phyloP scores from a whole-genome alignment of 257 asterid species.

The Sherardia arvensis region DNA sequence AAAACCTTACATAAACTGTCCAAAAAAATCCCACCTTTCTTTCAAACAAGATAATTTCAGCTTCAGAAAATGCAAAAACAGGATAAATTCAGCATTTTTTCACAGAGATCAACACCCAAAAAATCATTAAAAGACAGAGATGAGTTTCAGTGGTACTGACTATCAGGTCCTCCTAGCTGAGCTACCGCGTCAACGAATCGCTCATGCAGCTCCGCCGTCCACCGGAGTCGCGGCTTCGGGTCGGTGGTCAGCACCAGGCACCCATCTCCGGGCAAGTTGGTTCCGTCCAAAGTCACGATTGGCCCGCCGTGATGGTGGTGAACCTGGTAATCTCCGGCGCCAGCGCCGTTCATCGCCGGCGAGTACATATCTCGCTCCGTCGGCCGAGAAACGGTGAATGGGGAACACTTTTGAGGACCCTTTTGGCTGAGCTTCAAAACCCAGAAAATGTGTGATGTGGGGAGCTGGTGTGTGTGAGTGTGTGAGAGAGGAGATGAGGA shows the following conservation, averaged over 20 bases:
- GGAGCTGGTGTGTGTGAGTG: slow-evolving; percentile 8
- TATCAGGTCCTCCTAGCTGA: slow-evolving; percentile 61
- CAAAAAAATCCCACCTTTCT: not conserved
- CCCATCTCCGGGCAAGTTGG: slow-evolving; percentile 33
- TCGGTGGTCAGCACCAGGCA: slow-evolving; percentile 42
- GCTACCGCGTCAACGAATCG: slow-evolving; percentile 43
- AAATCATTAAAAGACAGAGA: not conserved
- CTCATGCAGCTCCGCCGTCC: slow-evolving; percentile 59
- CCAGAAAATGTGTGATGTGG: slow-evolving; percentile 1
- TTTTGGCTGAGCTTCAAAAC: slow-evolving; percentile 1
- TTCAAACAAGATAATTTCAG: not conserved
- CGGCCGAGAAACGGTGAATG: not conserved
- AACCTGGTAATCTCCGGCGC: slow-evolving; percentile 22
- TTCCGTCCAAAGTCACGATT: slow-evolving; percentile 13
- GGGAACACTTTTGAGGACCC: slow-evolving; percentile 2
- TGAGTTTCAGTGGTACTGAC: slow-evolving; percentile 20
- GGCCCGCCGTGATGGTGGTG: slow-evolving; percentile 31
- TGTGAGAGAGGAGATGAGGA: slow-evolving; percentile 12
- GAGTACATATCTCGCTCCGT: slow-evolving; percentile 1
- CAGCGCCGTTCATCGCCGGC: slow-evolving; percentile 14
- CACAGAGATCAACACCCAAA: not conserved
- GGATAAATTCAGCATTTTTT: not conserved
- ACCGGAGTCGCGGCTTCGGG: slow-evolving; percentile 53
- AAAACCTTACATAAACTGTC: not conserved
- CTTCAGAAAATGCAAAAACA: not conserved